Conservation (phyloP, 345 rosid genomes). For the Mallotus nudiflorus region DNA sequence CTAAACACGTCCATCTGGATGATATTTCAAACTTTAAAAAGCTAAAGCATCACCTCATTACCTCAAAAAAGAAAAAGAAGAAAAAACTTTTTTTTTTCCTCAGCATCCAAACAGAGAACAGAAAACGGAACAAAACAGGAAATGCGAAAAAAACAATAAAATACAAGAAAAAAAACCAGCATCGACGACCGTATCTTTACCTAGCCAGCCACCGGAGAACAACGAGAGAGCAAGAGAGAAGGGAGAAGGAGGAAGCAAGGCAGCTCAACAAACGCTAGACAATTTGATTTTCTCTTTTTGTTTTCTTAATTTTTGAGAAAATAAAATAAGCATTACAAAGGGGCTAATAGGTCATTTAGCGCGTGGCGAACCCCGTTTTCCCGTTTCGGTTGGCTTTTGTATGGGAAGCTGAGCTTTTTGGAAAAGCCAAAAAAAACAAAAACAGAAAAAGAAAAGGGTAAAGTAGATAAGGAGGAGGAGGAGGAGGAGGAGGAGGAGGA, state of each 20-base stretch:
- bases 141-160: not conserved
- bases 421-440: too few species aligned
- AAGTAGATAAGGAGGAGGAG: too few species aligned
- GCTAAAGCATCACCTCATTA: not conserved
- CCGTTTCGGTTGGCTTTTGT: too few species aligned
- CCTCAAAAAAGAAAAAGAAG: too few species aligned
- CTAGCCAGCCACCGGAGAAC: not conserved
- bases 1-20: not conserved
- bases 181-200: too few species aligned
- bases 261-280: slow-evolving; percentile 16
- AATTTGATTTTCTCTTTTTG: not conserved
- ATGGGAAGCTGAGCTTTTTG: too few species aligned
- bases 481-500: not conserved
- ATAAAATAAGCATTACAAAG: not conserved
- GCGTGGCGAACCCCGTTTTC: not conserved
- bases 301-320: too few species aligned
- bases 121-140: not conserved
- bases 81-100: too few species aligned
- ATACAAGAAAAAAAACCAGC: not conserved
- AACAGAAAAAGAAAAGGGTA: too few species aligned
- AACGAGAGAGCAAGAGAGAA: too few species aligned
- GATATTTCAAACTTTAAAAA: not conserved
- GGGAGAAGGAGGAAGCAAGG: not conserved
- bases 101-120: not conserved
- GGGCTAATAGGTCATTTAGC: slow-evolving; percentile 14